Conservation (phyloP, 2,329 filamentous ascomycete genomes). For the Xylariaceae sp. region DNA sequence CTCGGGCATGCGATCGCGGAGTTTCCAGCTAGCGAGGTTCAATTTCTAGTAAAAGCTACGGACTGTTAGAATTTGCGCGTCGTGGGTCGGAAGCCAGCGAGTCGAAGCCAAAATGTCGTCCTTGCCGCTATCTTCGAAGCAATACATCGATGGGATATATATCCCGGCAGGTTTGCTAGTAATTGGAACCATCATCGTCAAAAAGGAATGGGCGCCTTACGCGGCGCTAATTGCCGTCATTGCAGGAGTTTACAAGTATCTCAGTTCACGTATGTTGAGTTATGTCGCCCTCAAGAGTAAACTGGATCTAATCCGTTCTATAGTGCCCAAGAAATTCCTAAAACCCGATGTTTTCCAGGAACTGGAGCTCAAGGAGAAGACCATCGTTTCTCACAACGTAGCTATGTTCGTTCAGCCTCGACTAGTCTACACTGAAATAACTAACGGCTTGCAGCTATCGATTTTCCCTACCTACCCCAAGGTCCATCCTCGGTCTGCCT, state of each 20-base stretch:
- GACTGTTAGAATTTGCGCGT: conserved; percentile 7
- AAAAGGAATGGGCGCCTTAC: conserved; percentile 75
- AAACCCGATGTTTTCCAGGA: conserved; percentile 88
- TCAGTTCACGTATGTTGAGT: conserved; percentile 64
- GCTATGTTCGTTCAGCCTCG: conserved; percentile 70
- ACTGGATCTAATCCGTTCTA: conserved; percentile 21
- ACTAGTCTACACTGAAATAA: background rate
- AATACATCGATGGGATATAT: conserved; percentile 79
- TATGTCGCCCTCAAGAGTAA: background rate
- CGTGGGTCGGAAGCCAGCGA: conserved; percentile 1
- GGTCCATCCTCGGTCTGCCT: conserved; percentile 87
- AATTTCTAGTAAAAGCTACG: conserved; percentile 1
- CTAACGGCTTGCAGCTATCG: conserved; percentile 69
- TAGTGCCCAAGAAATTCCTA: conserved; percentile 79
- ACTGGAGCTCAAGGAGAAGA: conserved; percentile 94
- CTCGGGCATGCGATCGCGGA: conserved; percentile 8
- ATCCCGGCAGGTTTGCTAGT: conserved; percentile 81
- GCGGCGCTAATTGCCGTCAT: conserved; percentile 67
- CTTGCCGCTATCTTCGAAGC: conserved; percentile 52
- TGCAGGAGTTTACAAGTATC: conserved; percentile 73
- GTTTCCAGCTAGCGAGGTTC: conserved; percentile 5
- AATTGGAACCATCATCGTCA: conserved; percentile 74
- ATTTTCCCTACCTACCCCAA: conserved; percentile 78
- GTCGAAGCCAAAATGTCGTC: conserved; percentile 41
- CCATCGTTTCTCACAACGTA: conserved; percentile 94